Conservation (phyloP, 345 rosid species). For the Eucalyptus fibrosa region DNA sequence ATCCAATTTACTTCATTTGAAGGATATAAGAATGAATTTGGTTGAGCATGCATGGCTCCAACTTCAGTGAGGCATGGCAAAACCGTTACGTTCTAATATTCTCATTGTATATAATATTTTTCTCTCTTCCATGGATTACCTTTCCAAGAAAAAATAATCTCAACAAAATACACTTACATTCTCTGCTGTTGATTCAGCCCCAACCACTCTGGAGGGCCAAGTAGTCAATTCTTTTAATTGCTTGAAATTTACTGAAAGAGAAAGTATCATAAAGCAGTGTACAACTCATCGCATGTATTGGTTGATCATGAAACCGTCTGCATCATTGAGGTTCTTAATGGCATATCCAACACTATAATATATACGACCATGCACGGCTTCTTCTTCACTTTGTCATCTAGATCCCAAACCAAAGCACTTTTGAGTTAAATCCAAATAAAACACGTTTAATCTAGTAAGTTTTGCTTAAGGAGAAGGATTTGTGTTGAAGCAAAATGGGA, state of each 20-base stretch:
- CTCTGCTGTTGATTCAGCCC: background rate
- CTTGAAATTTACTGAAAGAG: background rate
- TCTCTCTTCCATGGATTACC: background rate
- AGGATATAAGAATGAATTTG: background rate
- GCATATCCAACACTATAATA: background rate
- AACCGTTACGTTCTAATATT: background rate
- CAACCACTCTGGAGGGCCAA: background rate
- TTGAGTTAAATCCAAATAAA: background rate
- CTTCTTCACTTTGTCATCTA: background rate
- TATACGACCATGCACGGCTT: background rate
- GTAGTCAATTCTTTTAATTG: background rate
- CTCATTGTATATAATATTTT: background rate
- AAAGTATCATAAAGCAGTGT: background rate
- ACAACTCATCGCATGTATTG: background rate
- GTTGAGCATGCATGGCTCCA: background rate
- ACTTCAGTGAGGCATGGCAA: background rate
- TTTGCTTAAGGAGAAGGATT: background rate
- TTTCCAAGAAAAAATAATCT: background rate
- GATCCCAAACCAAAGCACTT: background rate
- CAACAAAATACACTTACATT: background rate
- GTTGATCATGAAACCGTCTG: background rate
- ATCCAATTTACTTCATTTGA: background rate
- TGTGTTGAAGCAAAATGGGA: background rate
- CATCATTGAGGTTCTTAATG: background rate
- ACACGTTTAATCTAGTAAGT: background rate